Conservation (phyloP, 106 monocot species). For the Platanthera guangdongensis region DNA sequence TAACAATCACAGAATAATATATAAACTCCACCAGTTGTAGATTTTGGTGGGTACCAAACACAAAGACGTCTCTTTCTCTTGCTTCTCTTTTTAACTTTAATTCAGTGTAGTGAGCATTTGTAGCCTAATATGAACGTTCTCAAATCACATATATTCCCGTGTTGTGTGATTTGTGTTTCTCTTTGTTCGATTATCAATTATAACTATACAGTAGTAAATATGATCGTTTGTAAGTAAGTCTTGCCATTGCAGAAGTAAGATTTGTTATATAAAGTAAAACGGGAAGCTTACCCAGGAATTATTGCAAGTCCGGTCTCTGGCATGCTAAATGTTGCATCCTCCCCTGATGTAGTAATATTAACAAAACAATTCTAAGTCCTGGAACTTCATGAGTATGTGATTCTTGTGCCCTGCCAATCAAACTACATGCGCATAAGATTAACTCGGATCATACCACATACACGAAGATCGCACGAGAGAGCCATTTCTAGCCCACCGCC, state of each 20-base stretch:
- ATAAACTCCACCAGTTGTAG: too few relatives aligned
- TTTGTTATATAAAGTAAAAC: background rate
- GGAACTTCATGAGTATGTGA: background rate
- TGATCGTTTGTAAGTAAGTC: background rate
- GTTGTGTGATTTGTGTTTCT: too few relatives aligned
- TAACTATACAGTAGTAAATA: background rate
- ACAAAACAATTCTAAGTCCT: background rate
- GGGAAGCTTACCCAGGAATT: slow-evolving; percentile 79
- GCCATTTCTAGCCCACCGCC: slow-evolving; percentile 91
- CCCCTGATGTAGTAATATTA: slow-evolving; percentile 31
- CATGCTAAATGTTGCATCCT: slow-evolving; percentile 67
- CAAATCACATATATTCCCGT: too few relatives aligned
- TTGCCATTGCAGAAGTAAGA: background rate
- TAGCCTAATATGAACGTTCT: too few relatives aligned
- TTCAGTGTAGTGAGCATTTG: too few relatives aligned
- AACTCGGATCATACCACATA: slow-evolving; percentile 58
- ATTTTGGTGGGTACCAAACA: too few relatives aligned
- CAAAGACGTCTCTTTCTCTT: too few relatives aligned
- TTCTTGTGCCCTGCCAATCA: background rate
- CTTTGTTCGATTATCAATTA: too few relatives aligned
- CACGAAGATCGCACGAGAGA: slow-evolving; percentile 92
- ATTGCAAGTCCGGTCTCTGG: slow-evolving; percentile 99
- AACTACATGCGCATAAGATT: background rate
- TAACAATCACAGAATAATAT: too few relatives aligned
- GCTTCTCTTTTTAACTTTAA: too few relatives aligned